Percentiles rank a stretch among this genome's conserved stretches.
phyloP scores from a whole-genome alignment of 352 stramenopile species.

The Globisporangium acanthophoron region DNA sequence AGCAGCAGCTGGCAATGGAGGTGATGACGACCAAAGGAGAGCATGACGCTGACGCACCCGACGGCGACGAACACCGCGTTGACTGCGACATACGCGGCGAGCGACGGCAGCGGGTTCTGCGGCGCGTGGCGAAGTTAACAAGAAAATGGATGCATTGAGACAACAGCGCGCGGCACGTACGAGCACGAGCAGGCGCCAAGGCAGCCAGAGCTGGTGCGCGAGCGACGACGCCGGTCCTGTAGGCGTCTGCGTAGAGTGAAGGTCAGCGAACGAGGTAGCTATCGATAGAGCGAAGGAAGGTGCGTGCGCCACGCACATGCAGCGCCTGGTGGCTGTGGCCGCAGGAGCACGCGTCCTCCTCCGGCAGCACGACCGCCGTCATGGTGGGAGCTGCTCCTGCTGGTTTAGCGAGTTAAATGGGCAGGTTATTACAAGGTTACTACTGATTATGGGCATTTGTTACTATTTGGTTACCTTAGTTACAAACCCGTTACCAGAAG shows the following conservation, averaged over 20 bases:
- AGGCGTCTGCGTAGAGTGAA: not conserved
- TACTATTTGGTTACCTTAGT: no score
- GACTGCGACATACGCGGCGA: constrained; percentile 39
- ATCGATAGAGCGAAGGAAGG: not conserved
- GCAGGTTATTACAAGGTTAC: no score
- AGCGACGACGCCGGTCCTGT: constrained; percentile 20
- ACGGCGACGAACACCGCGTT: constrained; percentile 61
- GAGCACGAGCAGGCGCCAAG: constrained; percentile 53
- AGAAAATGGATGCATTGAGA: not conserved
- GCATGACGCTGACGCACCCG: constrained; percentile 19
- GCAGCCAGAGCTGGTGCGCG: constrained; percentile 67
- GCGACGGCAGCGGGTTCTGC: constrained; percentile 56
- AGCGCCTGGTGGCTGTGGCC: constrained; percentile 22
- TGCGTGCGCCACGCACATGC: not conserved
- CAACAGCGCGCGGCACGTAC: constrained; percentile 13
- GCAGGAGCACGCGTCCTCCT: constrained; percentile 22
- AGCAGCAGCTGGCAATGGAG: not conserved
- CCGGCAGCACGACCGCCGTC: constrained; percentile 18
- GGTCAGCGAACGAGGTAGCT: not conserved
- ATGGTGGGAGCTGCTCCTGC: not conserved
- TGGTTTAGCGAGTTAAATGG: no score
- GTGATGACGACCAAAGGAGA: not conserved
- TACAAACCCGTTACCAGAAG: no score
- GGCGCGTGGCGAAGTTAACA: not conserved
- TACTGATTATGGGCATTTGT: no score